Evolutionary conservation across 179 eudicot species (phyloP).

Genomic region (Camellia oleifera): DNA sequence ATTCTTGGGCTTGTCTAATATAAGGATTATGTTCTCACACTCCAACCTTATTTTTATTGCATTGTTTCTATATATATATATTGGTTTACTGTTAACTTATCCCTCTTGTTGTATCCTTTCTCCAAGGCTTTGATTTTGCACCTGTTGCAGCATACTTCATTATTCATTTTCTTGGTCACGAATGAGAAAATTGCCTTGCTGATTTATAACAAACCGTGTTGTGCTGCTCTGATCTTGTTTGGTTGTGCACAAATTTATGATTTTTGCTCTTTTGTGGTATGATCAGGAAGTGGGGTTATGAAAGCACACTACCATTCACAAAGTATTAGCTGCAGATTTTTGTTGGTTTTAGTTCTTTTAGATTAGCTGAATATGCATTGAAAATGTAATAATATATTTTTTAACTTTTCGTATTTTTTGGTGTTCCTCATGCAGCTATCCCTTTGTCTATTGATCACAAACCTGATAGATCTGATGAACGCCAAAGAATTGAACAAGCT

Average conservation of each 20-base stretch:
- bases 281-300: background rate
- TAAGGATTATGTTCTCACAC: background rate
- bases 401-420: background rate
- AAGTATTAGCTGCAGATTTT: background rate
- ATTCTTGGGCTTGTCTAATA: background rate
- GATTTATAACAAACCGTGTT: background rate
- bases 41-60: too few species aligned
- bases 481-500: constrained; percentile 71
- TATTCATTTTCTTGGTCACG: background rate
- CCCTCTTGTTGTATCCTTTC: background rate
- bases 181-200: background rate
- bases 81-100: too few species aligned
- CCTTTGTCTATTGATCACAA: constrained; percentile 73
- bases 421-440: constrained; percentile 47
- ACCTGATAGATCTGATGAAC: constrained; percentile 73
- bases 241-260: background rate
- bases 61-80: too few species aligned
- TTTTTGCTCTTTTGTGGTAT: background rate
- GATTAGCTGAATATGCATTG: background rate
- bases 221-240: constrained; percentile 3
- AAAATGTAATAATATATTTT: background rate
- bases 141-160: background rate
- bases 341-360: background rate
- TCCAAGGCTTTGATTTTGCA: constrained; percentile 3
- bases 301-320: background rate